These are phyloP conservation scores for Suillus plorans DNA, from an alignment of 768 basidiomycete species.

Conservation along the genomic window DNA sequence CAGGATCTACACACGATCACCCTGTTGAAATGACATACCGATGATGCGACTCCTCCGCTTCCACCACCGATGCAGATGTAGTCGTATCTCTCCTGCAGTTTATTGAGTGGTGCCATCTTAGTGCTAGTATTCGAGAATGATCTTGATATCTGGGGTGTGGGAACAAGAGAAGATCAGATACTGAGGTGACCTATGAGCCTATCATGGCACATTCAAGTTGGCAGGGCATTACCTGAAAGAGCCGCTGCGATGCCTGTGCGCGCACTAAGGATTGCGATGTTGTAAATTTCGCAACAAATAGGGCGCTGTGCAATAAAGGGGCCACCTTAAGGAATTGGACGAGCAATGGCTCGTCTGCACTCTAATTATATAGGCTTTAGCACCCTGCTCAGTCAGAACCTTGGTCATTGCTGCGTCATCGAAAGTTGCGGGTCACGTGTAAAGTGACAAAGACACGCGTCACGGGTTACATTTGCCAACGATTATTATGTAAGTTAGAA, in stretches of 20 bases:
- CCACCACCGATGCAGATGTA: slow-evolving; percentile 91
- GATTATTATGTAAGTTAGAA: background rate
- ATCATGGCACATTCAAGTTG: slow-evolving; percentile 3
- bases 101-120: slow-evolving; percentile 74
- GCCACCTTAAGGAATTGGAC: slow-evolving; percentile 7
- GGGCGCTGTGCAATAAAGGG: slow-evolving; percentile 7
- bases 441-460: slow-evolving; percentile 26
- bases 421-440: background rate
- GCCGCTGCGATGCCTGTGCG: slow-evolving; percentile 17
- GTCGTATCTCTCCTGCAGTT: slow-evolving; percentile 74
- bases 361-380: background rate
- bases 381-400: background rate
- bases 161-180: slow-evolving; percentile 1
- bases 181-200: slow-evolving; percentile 12
- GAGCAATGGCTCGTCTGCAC: background rate
- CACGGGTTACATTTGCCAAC: background rate
- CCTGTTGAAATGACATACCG: slow-evolving; percentile 53
- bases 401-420: background rate
- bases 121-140: slow-evolving; percentile 37
- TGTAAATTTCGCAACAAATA: slow-evolving; percentile 16
- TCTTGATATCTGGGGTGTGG: slow-evolving; percentile 43
- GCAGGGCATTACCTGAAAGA: slow-evolving; percentile 23
- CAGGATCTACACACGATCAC: slow-evolving; percentile 13
- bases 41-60: slow-evolving; percentile 87
- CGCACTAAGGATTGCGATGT: slow-evolving; percentile 7